Conservation (phyloP, 805 yeast species). For the Yarrowia sp. region DNA sequence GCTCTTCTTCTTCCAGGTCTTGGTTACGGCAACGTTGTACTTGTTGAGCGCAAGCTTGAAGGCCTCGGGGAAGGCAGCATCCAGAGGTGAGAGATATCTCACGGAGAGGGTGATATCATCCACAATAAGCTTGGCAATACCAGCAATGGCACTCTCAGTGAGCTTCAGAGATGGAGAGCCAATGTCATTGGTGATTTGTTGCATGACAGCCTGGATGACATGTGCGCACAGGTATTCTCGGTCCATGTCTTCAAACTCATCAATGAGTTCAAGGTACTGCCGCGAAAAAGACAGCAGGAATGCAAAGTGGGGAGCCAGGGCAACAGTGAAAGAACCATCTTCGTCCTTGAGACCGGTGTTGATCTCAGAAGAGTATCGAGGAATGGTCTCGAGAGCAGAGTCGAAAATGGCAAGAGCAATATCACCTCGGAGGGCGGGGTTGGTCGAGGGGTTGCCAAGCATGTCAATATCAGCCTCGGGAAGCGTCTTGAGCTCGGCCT, state of each 20-base stretch:
- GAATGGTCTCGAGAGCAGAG: constrained; percentile 48
- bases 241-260: constrained; percentile 65
- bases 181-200: constrained; percentile 5
- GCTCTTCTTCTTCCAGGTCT: constrained; percentile 27
- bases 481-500: constrained; percentile 55
- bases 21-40: constrained; percentile 43
- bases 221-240: constrained; percentile 66
- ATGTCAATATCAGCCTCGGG: constrained; percentile 87
- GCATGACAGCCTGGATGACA: constrained; percentile 47
- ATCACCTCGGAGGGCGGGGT: constrained; percentile 75
- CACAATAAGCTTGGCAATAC: constrained; percentile 35
- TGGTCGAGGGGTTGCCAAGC: constrained; percentile 81
- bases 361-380: constrained; percentile 31
- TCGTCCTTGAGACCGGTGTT: constrained; percentile 39
- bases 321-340: constrained; percentile 12
- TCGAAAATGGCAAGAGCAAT: constrained; percentile 69
- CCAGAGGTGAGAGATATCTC: constrained; percentile 48
- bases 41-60: constrained; percentile 71
- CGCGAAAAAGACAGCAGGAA: constrained; percentile 42
- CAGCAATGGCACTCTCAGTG: constrained; percentile 36
- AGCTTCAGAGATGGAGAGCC: constrained; percentile 11
- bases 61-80: constrained; percentile 51
- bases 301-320: constrained; percentile 23
- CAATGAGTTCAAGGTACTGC: constrained; percentile 58
- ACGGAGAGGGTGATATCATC: constrained; percentile 67